Evolutionary conservation across 495 filamentous ascomycete genomes (phyloP).

Genomic region (Aspergillus olivimuriae): DNA sequence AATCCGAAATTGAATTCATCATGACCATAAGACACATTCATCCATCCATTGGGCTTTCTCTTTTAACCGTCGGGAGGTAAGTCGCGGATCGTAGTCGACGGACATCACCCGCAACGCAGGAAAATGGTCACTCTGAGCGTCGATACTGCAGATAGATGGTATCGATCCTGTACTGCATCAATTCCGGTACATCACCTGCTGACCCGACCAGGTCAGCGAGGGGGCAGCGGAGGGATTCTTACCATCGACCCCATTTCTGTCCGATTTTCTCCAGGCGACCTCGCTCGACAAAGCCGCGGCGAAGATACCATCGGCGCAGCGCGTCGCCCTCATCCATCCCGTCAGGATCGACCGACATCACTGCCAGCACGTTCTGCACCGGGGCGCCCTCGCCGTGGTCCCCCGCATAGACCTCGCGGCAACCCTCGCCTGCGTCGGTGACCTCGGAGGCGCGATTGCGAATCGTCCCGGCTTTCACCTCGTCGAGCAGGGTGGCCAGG

Average conservation of each 20-base stretch:
- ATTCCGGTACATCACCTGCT: too few species aligned
- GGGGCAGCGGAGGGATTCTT: too few species aligned
- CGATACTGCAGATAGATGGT: too few species aligned
- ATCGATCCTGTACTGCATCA: too few species aligned
- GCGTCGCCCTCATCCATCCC: slow-evolving; percentile 14
- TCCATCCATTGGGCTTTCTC: too few species aligned
- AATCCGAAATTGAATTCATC: too few species aligned
- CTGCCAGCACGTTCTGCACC: slow-evolving; percentile 22
- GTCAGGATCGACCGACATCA: slow-evolving; percentile 24
- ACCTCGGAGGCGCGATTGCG: slow-evolving; percentile 4
- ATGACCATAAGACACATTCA: too few species aligned
- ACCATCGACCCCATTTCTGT: not conserved
- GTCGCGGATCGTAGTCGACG: too few species aligned
- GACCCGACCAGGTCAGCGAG: too few species aligned
- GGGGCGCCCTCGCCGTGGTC: not conserved
- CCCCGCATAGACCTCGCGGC: not conserved
- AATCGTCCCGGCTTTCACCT: not conserved
- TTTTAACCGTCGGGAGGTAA: too few species aligned
- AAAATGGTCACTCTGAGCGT: too few species aligned
- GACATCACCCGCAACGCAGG: too few species aligned
- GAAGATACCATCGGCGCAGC: slow-evolving; percentile 18
- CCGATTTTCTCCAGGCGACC: slow-evolving; percentile 23
- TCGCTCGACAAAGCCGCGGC: slow-evolving; percentile 19
- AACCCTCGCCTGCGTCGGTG: slow-evolving; percentile 2
- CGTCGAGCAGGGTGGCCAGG: slow-evolving; percentile 9